Conservation (phyloP, 1,284 basidiomycete genomes). For the Cryptococcus hybrid region DNA sequence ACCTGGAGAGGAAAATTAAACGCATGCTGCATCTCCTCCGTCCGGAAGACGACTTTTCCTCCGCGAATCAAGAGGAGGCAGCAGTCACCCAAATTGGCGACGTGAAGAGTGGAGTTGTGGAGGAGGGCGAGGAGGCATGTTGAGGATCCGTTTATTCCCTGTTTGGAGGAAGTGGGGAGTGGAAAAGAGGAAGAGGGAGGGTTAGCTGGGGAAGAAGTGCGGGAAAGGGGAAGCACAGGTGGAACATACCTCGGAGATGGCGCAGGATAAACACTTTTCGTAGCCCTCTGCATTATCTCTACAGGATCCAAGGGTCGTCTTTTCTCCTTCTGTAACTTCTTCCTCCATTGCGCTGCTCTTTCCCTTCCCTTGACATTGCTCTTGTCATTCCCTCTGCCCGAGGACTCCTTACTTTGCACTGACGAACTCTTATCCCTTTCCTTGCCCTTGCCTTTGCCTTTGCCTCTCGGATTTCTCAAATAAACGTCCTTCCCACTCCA, state of each 20-base stretch:
- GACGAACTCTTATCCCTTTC: slow-evolving; percentile 9
- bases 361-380: neutral
- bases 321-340: slow-evolving; percentile 5
- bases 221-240: neutral
- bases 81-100: slow-evolving; percentile 92
- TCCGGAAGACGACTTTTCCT: slow-evolving; percentile 78
- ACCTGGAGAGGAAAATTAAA: slow-evolving; percentile 79
- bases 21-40: slow-evolving; percentile 91
- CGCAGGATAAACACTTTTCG: slow-evolving; percentile 55
- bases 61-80: slow-evolving; percentile 79
- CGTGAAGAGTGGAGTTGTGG: slow-evolving; percentile 71
- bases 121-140: slow-evolving; percentile 59
- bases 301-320: slow-evolving; percentile 53
- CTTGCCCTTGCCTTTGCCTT: slow-evolving; percentile 5
- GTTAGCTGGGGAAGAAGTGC: neutral
- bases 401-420: neutral
- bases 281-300: slow-evolving; percentile 59
- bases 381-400: no score
- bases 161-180: slow-evolving; percentile 1
- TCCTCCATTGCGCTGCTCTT: neutral
- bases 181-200: neutral
- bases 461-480: slow-evolving; percentile 7
- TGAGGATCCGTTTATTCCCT: slow-evolving; percentile 58
- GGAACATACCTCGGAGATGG: slow-evolving; percentile 47
- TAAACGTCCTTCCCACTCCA: slow-evolving; percentile 41